Conservation (phyloP, 768 basidiomycete genomes). For the Xerocomus potaroensis region DNA sequence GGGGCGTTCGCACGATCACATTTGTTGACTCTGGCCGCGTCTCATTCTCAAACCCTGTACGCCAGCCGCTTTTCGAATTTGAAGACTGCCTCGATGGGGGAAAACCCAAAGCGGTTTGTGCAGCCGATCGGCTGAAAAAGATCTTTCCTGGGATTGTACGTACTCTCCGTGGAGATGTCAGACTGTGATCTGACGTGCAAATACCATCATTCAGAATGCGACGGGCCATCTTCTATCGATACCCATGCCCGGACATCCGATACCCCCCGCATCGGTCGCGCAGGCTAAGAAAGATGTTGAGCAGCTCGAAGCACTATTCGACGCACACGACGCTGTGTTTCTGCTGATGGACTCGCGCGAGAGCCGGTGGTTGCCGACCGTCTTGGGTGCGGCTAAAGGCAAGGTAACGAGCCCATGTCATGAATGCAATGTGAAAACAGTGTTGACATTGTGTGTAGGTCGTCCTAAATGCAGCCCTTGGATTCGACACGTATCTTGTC, state of each 20-base stretch:
- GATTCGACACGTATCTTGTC: constrained; percentile 94
- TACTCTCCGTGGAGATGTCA: constrained; percentile 9
- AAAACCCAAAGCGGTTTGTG: constrained; percentile 89
- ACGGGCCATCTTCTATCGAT: constrained; percentile 74
- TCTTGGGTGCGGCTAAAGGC: constrained; percentile 76
- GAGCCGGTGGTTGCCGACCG: constrained; percentile 92
- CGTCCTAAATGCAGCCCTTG: constrained; percentile 90
- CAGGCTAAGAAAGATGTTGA: constrained; percentile 65
- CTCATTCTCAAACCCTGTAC: constrained; percentile 95
- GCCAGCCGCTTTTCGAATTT: constrained; percentile 95
- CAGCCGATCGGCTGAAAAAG: constrained; percentile 78
- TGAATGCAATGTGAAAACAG: too few species aligned
- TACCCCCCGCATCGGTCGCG: constrained; percentile 54
- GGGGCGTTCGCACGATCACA: constrained; percentile 93
- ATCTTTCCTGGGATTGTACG: constrained; percentile 92
- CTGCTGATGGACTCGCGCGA: constrained; percentile 98
- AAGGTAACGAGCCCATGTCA: too few species aligned
- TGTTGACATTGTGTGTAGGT: too few species aligned
- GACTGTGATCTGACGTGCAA: background rate
- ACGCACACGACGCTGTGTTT: constrained; percentile 86
- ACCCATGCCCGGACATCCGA: constrained; percentile 97
- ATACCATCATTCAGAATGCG: constrained; percentile 56
- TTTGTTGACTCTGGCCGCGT: constrained; percentile 89
- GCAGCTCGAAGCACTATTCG: constrained; percentile 72
- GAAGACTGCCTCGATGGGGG: constrained; percentile 91